Percentiles rank a stretch among this genome's conserved stretches.
These are phyloP conservation scores for Aspergillus neoniger DNA, from an alignment of 2,329 filamentous ascomycete genomes.

Conservation along the genomic window DNA sequence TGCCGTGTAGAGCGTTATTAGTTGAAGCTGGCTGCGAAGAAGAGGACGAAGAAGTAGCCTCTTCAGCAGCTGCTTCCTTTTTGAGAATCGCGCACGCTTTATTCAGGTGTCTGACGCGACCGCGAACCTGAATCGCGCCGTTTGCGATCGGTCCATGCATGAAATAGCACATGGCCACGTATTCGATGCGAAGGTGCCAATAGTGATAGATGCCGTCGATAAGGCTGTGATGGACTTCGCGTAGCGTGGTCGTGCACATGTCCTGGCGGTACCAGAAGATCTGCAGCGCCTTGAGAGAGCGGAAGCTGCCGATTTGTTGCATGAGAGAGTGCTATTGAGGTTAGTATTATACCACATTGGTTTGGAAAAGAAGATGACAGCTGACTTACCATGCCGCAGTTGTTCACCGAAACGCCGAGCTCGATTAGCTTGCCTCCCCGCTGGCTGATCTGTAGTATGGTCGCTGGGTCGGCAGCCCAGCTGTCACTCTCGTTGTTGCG, in stretches of 20 bases:
- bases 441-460: constrained; percentile 20
- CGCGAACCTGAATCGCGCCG: background rate
- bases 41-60: too few relatives aligned
- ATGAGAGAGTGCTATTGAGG: background rate
- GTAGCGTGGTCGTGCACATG: constrained; percentile 6
- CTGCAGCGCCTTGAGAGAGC: constrained; percentile 26
- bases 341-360: background rate
- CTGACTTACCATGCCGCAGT: background rate
- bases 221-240: constrained; percentile 12
- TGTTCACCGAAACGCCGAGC: background rate
- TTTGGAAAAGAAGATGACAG: background rate
- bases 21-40: background rate
- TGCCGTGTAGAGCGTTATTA: too few relatives aligned
- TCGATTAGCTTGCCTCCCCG: background rate
- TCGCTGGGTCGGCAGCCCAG: constrained; percentile 52
- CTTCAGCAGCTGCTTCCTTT: too few relatives aligned
- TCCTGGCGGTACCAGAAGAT: constrained; percentile 21
- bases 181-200: constrained; percentile 22
- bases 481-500: constrained; percentile 55
- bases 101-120: background rate
- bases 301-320: constrained; percentile 18
- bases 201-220: constrained; percentile 24
- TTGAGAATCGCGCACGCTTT: background rate
- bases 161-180: constrained; percentile 24
- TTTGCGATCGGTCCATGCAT: constrained; percentile 10